These are phyloP conservation scores for Strigomonas culicis DNA, from an alignment of 208 protist genomes.

Conservation along the genomic window DNA sequence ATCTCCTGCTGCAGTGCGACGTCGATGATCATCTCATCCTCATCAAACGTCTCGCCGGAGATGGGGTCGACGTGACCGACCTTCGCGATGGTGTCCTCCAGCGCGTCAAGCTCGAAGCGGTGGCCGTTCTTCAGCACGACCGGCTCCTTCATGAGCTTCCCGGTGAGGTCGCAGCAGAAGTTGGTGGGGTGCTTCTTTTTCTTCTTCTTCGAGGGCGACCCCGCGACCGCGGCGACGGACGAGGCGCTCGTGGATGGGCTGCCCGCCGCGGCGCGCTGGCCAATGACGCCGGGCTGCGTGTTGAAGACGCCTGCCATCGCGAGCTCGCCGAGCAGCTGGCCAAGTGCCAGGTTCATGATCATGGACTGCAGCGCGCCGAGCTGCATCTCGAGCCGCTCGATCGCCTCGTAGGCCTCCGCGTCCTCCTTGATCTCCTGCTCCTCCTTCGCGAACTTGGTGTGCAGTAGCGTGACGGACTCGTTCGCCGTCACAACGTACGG, in stretches of 20 bases:
- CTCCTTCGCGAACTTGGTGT: conserved; percentile 42
- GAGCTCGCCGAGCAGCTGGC: conserved; percentile 65
- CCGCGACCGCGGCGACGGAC: background rate
- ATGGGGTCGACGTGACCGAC: conserved; percentile 87
- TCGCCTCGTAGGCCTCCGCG: conserved; percentile 38
- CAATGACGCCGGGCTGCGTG: background rate
- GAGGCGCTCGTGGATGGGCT: background rate
- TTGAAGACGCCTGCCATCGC: conserved; percentile 20
- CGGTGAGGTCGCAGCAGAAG: conserved; percentile 81
- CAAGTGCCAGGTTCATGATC: conserved; percentile 70
- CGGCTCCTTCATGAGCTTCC: conserved; percentile 87
- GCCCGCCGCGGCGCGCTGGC: background rate
- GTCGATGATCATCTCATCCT: conserved; percentile 65
- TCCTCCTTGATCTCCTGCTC: conserved; percentile 43
- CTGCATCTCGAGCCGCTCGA: conserved; percentile 63
- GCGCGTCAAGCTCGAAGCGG: conserved; percentile 75
- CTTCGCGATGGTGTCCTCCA: conserved; percentile 66
- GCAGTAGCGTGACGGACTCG: conserved; percentile 52
- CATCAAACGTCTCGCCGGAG: conserved; percentile 61
- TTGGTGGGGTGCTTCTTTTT: conserved; percentile 64
- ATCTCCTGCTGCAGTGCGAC: conserved; percentile 80
- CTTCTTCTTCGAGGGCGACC: conserved; percentile 23
- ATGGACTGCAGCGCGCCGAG: conserved; percentile 60
- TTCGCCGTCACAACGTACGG: conserved; percentile 54
- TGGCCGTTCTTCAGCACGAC: conserved; percentile 76